Conservation (phyloP, 495 filamentous ascomycete genomes). For the Ascodesmis nigricans region DNA sequence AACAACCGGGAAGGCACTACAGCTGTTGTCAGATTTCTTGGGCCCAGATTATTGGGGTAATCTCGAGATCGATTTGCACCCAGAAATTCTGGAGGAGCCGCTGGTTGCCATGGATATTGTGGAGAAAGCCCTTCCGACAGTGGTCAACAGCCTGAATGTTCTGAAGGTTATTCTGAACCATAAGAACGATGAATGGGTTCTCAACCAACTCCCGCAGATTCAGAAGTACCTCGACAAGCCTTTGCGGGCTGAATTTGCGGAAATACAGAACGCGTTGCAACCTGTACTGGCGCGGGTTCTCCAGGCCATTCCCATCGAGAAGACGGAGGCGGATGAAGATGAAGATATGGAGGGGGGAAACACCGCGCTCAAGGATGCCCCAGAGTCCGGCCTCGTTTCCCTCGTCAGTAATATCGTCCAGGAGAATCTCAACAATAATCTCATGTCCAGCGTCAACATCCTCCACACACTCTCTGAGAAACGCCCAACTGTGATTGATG, state of each 20-base stretch:
- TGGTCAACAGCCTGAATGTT: constrained; percentile 74
- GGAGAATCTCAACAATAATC: constrained; percentile 55
- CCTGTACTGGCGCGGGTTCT: constrained; percentile 64
- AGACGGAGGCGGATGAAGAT: constrained; percentile 77
- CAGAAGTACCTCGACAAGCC: constrained; percentile 84
- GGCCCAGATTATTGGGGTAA: constrained; percentile 82
- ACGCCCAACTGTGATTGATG: constrained; percentile 64
- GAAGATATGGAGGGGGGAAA: constrained; percentile 42
- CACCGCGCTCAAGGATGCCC: constrained; percentile 27
- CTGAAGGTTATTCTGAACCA: constrained; percentile 66
- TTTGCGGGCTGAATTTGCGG: constrained; percentile 61
- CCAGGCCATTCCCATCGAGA: constrained; percentile 77
- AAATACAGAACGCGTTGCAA: constrained; percentile 82
- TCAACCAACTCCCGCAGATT: constrained; percentile 46
- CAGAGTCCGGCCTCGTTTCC: constrained; percentile 56
- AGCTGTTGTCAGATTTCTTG: constrained; percentile 65
- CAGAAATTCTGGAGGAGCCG: constrained; percentile 54
- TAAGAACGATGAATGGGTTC: constrained; percentile 75
- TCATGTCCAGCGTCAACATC: constrained; percentile 71
- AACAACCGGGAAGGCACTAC: constrained; percentile 61
- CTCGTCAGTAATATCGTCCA: constrained; percentile 64
- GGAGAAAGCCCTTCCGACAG: constrained; percentile 13
- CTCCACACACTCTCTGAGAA: constrained; percentile 75
- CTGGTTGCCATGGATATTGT: constrained; percentile 17
- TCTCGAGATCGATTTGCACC: constrained; percentile 73